These are phyloP conservation scores for Millerozyma acaciae DNA, from an alignment of 805 yeast genomes.

Conservation along the genomic window DNA sequence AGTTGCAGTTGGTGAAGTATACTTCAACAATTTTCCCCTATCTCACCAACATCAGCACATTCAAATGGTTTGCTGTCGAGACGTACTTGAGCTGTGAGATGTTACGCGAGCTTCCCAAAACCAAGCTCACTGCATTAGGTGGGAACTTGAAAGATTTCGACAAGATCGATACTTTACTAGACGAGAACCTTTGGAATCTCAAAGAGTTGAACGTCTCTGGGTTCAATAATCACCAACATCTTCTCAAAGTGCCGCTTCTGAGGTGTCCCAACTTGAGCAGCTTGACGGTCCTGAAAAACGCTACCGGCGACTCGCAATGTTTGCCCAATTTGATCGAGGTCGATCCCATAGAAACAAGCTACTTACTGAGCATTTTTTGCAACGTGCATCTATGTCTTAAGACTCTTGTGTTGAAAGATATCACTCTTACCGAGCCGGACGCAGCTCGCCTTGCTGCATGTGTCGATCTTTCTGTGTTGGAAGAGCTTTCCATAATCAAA, in stretches of 20 bases:
- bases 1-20: conserved; percentile 13
- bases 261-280: conserved; percentile 4
- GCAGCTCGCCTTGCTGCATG: conserved; percentile 3
- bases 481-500: conserved; percentile 8
- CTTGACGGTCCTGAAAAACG: conserved; percentile 5
- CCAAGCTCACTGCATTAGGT: conserved; percentile 9
- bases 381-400: conserved; percentile 4
- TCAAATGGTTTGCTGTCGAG: conserved; percentile 17
- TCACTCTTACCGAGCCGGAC: conserved; percentile 8
- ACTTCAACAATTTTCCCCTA: conserved; percentile 14
- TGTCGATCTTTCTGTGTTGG: conserved; percentile 6
- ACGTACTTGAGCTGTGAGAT: conserved; percentile 13
- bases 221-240: conserved; percentile 3
- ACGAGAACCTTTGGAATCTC: conserved; percentile 7
- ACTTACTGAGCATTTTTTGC: conserved; percentile 3
- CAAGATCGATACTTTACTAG: conserved; percentile 3
- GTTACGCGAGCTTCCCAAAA: conserved; percentile 12
- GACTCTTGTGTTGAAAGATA: conserved; percentile 8
- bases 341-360: conserved; percentile 5
- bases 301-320: conserved; percentile 4
- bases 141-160: conserved; percentile 17
- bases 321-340: conserved; percentile 8
- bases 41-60: conserved; percentile 11
- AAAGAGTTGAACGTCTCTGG: conserved; percentile 13
- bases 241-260: conserved; percentile 3